Percentiles rank a stretch among this genome's conserved stretches.
phyloP scores from a whole-genome alignment of 2,329 filamentous ascomycete species.

The Colletotrichum tofieldiae region DNA sequence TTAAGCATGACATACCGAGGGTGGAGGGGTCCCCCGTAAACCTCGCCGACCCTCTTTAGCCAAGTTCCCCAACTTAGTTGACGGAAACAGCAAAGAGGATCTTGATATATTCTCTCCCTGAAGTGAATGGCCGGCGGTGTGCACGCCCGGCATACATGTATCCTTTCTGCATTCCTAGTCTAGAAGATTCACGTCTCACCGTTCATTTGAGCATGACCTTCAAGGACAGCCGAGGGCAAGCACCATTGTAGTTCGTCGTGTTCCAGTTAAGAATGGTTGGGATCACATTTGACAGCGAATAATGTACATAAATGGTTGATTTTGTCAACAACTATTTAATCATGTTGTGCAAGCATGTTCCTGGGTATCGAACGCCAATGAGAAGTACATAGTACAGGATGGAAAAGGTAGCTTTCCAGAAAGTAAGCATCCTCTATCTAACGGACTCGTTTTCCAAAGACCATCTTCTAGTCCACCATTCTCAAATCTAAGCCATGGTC shows the following conservation, averaged over 20 bases:
- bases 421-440: not conserved
- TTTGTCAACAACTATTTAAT: not conserved
- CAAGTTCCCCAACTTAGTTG: not conserved
- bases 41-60: not conserved
- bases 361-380: constrained; percentile 33
- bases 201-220: no score
- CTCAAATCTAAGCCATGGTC: not conserved
- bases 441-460: not conserved
- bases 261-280: no score
- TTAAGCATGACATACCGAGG: not conserved
- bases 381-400: constrained; percentile 10
- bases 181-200: no score
- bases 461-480: not conserved
- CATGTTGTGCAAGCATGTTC: constrained; percentile 8
- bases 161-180: no score
- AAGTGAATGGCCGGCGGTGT: no score
- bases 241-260: no score
- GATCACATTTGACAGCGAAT: not conserved
- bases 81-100: no score
- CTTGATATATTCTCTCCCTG: no score
- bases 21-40: not conserved
- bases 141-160: no score
- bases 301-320: not conserved
- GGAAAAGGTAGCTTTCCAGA: not conserved
- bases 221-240: no score